A percentile compares a stretch with the other conserved stretches of the same genome.
These are phyloP conservation scores for Hippophae gyantsensis DNA, from an alignment of 306 rosid genomes.

Conservation along the genomic window DNA sequence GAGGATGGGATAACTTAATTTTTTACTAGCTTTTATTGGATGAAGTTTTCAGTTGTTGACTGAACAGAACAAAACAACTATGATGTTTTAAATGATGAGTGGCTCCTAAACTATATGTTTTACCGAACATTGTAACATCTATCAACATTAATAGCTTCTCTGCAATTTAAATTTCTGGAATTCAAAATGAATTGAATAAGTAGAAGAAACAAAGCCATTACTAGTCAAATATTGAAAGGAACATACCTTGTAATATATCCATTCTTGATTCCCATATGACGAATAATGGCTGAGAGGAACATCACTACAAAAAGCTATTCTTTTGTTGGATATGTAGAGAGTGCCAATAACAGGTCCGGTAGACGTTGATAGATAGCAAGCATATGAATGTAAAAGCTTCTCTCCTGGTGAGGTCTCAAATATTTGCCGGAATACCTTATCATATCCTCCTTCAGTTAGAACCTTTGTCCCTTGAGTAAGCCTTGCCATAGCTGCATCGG, in stretches of 20 bases:
- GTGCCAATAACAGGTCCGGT: conserved; percentile 61
- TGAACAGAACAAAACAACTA: no score
- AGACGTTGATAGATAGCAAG: conserved; percentile 53
- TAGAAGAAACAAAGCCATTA: background rate
- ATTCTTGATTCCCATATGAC: conserved; percentile 31
- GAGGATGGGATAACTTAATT: no score
- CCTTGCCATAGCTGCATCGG: conserved; percentile 68
- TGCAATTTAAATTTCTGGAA: no score
- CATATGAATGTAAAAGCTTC: conserved; percentile 45
- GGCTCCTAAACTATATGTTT: no score
- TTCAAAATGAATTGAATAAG: no score
- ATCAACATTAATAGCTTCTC: no score
- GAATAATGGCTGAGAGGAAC: conserved; percentile 38
- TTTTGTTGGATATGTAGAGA: conserved; percentile 46
- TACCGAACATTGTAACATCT: no score
- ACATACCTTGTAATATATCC: conserved; percentile 50
- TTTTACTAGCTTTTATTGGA: no score
- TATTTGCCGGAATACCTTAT: conserved; percentile 42
- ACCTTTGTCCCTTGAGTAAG: conserved; percentile 52
- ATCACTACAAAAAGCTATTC: conserved; percentile 76
- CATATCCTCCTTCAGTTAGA: conserved; percentile 53
- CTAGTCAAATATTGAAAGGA: background rate
- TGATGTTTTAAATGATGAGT: no score
- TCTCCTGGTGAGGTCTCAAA: conserved; percentile 49
- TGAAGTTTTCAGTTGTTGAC: no score